Conservation (phyloP, 495 filamentous ascomycete genomes). For the Podospora appendiculata region DNA sequence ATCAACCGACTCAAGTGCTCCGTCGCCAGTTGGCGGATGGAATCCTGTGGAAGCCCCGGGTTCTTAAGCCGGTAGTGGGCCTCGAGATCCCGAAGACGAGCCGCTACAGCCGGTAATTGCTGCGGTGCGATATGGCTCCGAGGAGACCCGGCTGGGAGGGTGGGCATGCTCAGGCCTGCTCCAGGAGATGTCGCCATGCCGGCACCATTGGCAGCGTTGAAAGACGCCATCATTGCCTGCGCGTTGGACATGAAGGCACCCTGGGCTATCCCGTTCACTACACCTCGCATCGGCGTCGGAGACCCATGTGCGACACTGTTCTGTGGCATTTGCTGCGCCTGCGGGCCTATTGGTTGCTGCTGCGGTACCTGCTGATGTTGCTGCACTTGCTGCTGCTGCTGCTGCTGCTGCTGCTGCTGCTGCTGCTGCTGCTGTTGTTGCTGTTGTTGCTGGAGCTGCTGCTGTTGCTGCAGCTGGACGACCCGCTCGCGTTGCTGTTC, state of each 20-base stretch:
- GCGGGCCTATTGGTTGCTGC: slow-evolving; percentile 21
- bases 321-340: slow-evolving; percentile 24
- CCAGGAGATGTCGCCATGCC: slow-evolving; percentile 34
- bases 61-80: slow-evolving; percentile 31
- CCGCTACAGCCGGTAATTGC: slow-evolving; percentile 9
- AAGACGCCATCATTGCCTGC: slow-evolving; percentile 38
- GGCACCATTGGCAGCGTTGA: slow-evolving; percentile 26
- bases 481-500: slow-evolving; percentile 42
- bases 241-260: slow-evolving; percentile 36
- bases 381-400: slow-evolving; percentile 26
- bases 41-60: slow-evolving; percentile 49
- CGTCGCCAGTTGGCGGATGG: slow-evolving; percentile 52
- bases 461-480: slow-evolving; percentile 40
- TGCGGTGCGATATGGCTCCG: slow-evolving; percentile 23
- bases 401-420: slow-evolving; percentile 26
- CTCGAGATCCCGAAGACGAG: slow-evolving; percentile 27
- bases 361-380: slow-evolving; percentile 30
- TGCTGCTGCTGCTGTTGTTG: slow-evolving; percentile 25
- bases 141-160: slow-evolving; percentile 28
- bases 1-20: slow-evolving; percentile 41
- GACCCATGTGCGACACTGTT: slow-evolving; percentile 28
- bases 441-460: slow-evolving; percentile 15
- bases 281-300: slow-evolving; percentile 34
- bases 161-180: slow-evolving; percentile 27
- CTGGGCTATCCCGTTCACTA: slow-evolving; percentile 46